These are phyloP conservation scores for Penicillium simplicissimum DNA, from an alignment of 495 filamentous ascomycete species.

Conservation along the genomic window DNA sequence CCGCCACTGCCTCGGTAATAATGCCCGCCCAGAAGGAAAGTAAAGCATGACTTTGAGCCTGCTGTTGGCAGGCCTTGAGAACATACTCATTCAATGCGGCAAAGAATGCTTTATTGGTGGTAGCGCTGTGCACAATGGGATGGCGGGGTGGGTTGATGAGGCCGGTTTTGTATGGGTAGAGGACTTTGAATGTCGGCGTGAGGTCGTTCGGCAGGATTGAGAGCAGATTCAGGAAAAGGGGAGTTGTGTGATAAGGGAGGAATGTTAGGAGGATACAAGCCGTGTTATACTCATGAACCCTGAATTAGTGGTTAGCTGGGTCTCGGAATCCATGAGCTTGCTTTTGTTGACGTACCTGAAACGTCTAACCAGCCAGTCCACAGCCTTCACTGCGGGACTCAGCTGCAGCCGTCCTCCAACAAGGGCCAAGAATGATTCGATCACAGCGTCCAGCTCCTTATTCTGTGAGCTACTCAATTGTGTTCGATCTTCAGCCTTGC, in stretches of 20 bases:
- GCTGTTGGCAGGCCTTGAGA: conserved; percentile 62
- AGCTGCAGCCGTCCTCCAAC: conserved; percentile 74
- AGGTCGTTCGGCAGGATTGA: conserved; percentile 75
- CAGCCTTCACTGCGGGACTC: conserved; percentile 80
- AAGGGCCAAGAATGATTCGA: conserved; percentile 80
- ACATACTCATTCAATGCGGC: conserved; percentile 72
- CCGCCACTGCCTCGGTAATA: conserved; percentile 75
- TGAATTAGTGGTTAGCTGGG: conserved; percentile 43
- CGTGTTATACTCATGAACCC: conserved; percentile 89
- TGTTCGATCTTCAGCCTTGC: conserved; percentile 79
- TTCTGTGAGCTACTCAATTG: conserved; percentile 83
- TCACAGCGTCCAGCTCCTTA: conserved; percentile 68
- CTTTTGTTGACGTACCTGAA: conserved; percentile 66
- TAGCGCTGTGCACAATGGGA: conserved; percentile 76
- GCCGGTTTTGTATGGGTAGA: conserved; percentile 79
- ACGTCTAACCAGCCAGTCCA: conserved; percentile 91
- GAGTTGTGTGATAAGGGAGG: conserved; percentile 84
- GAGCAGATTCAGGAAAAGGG: conserved; percentile 76
- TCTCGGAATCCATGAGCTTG: not conserved
- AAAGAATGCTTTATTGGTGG: conserved; percentile 69
- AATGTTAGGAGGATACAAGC: conserved; percentile 78
- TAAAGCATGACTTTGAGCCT: conserved; percentile 70
- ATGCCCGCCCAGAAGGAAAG: conserved; percentile 87
- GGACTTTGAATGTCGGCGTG: conserved; percentile 74
- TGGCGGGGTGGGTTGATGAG: conserved; percentile 73